These are phyloP conservation scores for Saccharomyces hybrid DNA, from an alignment of 1,139 yeast species.

Conservation along the genomic window DNA sequence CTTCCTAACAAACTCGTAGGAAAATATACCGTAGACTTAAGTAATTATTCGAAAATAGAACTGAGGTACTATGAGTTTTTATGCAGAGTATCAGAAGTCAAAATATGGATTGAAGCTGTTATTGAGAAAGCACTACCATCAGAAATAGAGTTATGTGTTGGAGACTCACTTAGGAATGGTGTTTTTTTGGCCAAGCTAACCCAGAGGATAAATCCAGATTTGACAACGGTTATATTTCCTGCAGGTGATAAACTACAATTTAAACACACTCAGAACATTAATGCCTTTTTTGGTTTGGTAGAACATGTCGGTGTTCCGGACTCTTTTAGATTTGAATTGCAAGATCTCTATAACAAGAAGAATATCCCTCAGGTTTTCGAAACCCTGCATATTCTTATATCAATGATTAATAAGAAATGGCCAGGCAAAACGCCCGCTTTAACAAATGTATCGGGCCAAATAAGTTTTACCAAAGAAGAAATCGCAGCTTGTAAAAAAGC, in stretches of 20 bases:
- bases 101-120: constrained; percentile 61
- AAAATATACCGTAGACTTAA: not conserved
- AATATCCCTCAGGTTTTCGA: constrained; percentile 92
- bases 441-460: constrained; percentile 53
- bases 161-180: constrained; percentile 70
- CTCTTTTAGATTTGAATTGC: constrained; percentile 78
- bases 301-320: constrained; percentile 74
- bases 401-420: constrained; percentile 48
- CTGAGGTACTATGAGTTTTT: constrained; percentile 69
- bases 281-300: constrained; percentile 68
- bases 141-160: constrained; percentile 45
- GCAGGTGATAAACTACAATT: constrained; percentile 60
- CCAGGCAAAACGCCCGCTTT: constrained; percentile 48
- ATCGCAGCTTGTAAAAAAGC: constrained; percentile 55
- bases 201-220: constrained; percentile 59
- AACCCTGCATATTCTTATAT: constrained; percentile 81
- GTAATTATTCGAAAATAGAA: constrained; percentile 4
- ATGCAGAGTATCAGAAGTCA: constrained; percentile 83
- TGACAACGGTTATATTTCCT: constrained; percentile 49
- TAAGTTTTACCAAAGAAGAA: constrained; percentile 61
- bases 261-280: constrained; percentile 89
- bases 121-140: constrained; percentile 47
- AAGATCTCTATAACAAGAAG: constrained; percentile 88
- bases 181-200: constrained; percentile 77
- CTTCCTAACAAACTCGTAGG: constrained; percentile 4